Base-by-base conservation (phyloP, 305 asterid genomes). In the Ajuga reptans region DNA sequence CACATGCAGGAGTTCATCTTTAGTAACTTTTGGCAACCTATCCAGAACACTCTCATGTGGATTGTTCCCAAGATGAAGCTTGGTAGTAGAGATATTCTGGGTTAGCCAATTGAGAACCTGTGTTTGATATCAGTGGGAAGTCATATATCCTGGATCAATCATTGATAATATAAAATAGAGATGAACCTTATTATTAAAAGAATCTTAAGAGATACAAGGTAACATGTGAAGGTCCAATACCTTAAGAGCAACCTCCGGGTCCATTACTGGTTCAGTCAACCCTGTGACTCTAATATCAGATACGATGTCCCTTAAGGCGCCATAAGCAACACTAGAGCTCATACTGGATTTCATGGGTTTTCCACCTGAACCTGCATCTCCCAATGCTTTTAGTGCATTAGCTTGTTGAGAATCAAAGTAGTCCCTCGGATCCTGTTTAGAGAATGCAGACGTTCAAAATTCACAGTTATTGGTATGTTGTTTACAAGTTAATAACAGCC, bases 361-460 rank as follows among this genome's bases (percentile, higher is more conserved):
- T 72, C 80, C 83, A 66, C 85, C 88, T 69, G 89, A 75, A 74
- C 57, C 88, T 14, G 87, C 43, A 72, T 89, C 99, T 45, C 91
- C 95, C 67, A 83, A 72, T 72, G 91, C 80, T 77, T 85, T 91
- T 72, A 89, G 39, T 64, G 97, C 86, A 87, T 88, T 93, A 60
- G 88, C 88, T 72, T 94, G 93, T 75, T 91, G 98, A 81, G 95
- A 89, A 79, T 94, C 93, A 63, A 94, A 94, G 84, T 94, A 94
- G 80, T 94, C 99, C 63, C 93, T 87, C 6, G 97, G 97, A 85
- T 94, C 99, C 99, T 91, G 87, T 77, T 72, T 72, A 71, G 65
- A 53, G 57, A 79, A 70, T 66, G 12, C 73, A 49, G 62, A 69
- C 27, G 21, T 78, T 78, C 68, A 67, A 78, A 78, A 29, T 34